A percentile compares a stretch with the other conserved stretches of the same genome.
These are phyloP conservation scores for Salix viminalis DNA, from an alignment of 345 rosid genomes.

Conservation along the genomic window DNA sequence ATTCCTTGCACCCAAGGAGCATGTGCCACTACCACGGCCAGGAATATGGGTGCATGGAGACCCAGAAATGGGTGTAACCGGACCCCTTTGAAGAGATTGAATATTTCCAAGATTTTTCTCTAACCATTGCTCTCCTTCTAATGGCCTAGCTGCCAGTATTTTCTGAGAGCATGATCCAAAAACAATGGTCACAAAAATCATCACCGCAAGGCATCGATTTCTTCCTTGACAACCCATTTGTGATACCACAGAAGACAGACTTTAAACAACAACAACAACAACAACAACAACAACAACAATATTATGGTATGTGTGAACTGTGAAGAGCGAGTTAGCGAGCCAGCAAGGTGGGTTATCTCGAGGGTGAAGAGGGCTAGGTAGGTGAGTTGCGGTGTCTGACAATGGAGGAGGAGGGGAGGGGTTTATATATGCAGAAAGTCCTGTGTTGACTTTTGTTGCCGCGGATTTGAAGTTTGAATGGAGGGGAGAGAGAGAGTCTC, in stretches of 20 bases:
- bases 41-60: conserved; percentile 41
- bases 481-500: neutral
- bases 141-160: conserved; percentile 27
- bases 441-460: conserved; percentile 15
- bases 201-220: neutral
- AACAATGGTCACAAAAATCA: neutral
- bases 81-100: conserved; percentile 37
- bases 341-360: neutral
- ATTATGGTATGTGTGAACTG: too few species aligned
- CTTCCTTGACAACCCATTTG: conserved; percentile 6
- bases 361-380: neutral
- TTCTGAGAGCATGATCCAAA: neutral
- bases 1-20: conserved; percentile 28
- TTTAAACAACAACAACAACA: too few species aligned
- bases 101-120: neutral
- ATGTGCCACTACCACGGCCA: conserved; percentile 17
- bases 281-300: too few species aligned
- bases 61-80: conserved; percentile 25
- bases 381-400: neutral
- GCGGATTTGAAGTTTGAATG: conserved; percentile 18
- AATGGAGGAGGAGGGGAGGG: neutral
- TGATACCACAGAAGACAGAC: neutral
- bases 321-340: too few species aligned
- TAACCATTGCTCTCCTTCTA: conserved; percentile 9
- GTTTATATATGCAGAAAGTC: neutral